These are phyloP conservation scores for Ceratocystis lukuohia DNA, from an alignment of 2,329 filamentous ascomycete genomes.

Conservation along the genomic window DNA sequence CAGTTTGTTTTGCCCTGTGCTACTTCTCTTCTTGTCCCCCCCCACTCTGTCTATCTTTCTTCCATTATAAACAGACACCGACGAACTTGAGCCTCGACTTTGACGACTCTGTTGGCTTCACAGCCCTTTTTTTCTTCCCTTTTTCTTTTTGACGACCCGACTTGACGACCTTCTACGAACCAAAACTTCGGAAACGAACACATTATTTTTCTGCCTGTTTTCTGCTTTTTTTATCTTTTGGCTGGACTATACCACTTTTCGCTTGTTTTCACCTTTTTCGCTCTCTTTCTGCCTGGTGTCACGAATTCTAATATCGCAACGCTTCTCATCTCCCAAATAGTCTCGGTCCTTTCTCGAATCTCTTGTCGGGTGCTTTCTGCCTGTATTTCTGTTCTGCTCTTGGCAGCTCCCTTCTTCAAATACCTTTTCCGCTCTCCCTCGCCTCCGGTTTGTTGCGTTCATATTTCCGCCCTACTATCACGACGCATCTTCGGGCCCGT, in stretches of 20 bases:
- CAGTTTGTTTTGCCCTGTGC: no score
- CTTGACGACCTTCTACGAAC: background rate
- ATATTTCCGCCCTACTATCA: background rate
- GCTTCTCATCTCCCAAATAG: no score
- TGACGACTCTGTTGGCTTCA: background rate
- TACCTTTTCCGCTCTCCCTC: no score
- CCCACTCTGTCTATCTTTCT: no score
- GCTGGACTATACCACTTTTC: background rate
- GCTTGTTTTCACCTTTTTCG: background rate
- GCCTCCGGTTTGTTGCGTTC: background rate
- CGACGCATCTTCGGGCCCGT: background rate
- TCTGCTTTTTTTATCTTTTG: background rate
- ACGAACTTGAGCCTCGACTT: background rate
- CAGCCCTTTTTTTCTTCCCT: background rate
- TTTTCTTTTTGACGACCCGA: background rate
- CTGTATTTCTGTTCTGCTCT: no score
- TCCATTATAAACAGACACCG: background rate
- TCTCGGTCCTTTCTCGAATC: no score
- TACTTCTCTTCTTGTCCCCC: no score
- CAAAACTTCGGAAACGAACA: background rate
- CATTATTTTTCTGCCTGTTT: background rate
- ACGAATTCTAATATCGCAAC: no score
- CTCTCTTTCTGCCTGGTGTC: background rate
- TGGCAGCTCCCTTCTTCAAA: no score
- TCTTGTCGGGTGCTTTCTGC: no score